Evolutionary conservation across 2,329 filamentous ascomycete species (phyloP).

Genomic region (Aspergillus ibericus): DNA sequence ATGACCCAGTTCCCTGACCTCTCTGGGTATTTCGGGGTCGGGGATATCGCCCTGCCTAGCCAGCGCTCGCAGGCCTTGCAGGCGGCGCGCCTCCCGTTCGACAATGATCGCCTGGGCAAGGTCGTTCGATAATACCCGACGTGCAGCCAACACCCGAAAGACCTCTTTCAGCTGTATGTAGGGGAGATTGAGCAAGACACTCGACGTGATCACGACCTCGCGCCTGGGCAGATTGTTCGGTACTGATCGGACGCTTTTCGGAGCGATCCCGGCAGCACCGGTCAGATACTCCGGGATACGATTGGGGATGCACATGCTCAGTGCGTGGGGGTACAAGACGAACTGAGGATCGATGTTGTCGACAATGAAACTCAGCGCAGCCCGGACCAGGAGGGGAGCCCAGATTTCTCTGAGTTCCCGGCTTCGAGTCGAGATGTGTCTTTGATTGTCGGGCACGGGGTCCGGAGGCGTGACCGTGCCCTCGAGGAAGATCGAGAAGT

Average conservation of each 20-base stretch:
- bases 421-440: neutral
- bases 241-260: constrained; percentile 24
- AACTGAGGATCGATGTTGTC: constrained; percentile 23
- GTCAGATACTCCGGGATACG: constrained; percentile 26
- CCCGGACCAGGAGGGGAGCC: constrained; percentile 12
- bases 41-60: neutral
- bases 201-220: constrained; percentile 24
- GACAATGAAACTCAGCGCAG: constrained; percentile 27
- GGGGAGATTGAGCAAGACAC: constrained; percentile 30
- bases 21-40: constrained; percentile 1
- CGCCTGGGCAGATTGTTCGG: constrained; percentile 15
- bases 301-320: constrained; percentile 23
- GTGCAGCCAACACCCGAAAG: constrained; percentile 21
- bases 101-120: constrained; percentile 24
- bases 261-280: constrained; percentile 18
- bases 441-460: neutral
- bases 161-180: constrained; percentile 23
- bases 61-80: constrained; percentile 20
- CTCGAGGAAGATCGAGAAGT: constrained; percentile 23
- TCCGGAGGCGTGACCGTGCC: neutral
- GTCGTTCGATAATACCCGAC: constrained; percentile 13
- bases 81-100: constrained; percentile 32
- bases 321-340: constrained; percentile 25
- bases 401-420: constrained; percentile 14
- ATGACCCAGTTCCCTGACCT: constrained; percentile 22